Conservation (phyloP, 2,329 filamentous ascomycete genomes). For the Coniochaeta sp. region DNA sequence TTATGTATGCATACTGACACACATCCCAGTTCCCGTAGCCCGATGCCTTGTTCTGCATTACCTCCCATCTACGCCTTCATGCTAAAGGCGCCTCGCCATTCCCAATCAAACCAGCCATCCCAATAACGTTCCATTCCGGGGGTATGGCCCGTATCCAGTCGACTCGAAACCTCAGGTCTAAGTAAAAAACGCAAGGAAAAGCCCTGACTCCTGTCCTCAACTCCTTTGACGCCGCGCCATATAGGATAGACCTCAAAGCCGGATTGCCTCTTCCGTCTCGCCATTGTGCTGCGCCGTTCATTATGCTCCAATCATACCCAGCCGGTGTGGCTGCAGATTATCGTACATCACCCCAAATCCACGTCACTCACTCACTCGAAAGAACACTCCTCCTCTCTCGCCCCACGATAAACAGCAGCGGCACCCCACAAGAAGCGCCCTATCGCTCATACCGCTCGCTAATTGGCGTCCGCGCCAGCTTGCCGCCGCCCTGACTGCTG, state of each 20-base stretch:
- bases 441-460: slow-evolving; percentile 46
- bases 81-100: neutral
- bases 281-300: neutral
- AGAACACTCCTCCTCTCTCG: neutral
- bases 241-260: neutral
- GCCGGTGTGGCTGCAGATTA: neutral
- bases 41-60: neutral
- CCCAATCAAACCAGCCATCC: neutral
- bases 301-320: neutral
- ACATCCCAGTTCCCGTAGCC: neutral
- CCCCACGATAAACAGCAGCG: neutral
- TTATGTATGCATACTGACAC: slow-evolving; percentile 5
- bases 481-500: slow-evolving; percentile 69
- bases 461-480: slow-evolving; percentile 60
- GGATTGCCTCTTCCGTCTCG: neutral
- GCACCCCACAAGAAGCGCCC: slow-evolving; percentile 18
- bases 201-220: neutral
- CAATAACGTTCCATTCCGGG: neutral
- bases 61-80: neutral
- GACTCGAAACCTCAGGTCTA: neutral
- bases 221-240: neutral
- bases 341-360: slow-evolving; percentile 1
- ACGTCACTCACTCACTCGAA: neutral
- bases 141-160: neutral
- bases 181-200: neutral